Base-by-base conservation (phyloP, 2,329 filamentous ascomycete species). In the Phialophora expanda region DNA sequence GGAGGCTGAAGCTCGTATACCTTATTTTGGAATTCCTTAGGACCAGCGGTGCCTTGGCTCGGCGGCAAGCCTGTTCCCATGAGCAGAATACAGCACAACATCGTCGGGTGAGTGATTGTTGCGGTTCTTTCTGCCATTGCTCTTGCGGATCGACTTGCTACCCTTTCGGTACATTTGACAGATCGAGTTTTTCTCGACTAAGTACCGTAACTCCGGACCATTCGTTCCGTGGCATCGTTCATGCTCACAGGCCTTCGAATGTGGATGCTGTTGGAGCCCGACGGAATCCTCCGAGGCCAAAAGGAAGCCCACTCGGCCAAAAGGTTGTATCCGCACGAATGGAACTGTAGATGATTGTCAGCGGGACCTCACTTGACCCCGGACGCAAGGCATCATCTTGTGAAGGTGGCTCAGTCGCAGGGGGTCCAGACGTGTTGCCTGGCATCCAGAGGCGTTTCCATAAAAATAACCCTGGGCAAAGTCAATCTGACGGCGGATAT, bases 1-100 rank as follows among this genome's bases (percentile, higher is more conserved):
- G 28, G 57, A 38, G 44, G 57, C 44, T 51, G 57, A 30, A 28
- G 57, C 22, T 60, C 57, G 57, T 60, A 60, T 51, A 53, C 28
- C 28, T 60, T 53, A 60, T 51, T 60, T 53, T 60, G 57, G 57
- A 46, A 60, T 26, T 14, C n/a, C n/a, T 14, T 6, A 24, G 7
- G 26, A 30, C 38, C 17, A 60, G n/a, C 44, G 12, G n/a, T 51
- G 38, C 28, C 44, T 60, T 60, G 30, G 17, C 17, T 26, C 30
- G 28, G 2, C 17, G 7, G 28, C 57, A 53, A 14, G 46, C 57
- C 46, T 60, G 26, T 14, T 24, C 26, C 57, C n/a, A 6, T 7
- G 44, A 34, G n/a, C 53, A 34, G 34, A 6, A 8, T 30, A 30
- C 24, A 12, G 26, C 28, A 28, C 11, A 24, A 55, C 6, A 55